A percentile compares a stretch with the other conserved stretches of the same genome.
Evolutionary conservation across 345 rosid species (phyloP).

Genomic region (Cardamine chenopodiifolia): DNA sequence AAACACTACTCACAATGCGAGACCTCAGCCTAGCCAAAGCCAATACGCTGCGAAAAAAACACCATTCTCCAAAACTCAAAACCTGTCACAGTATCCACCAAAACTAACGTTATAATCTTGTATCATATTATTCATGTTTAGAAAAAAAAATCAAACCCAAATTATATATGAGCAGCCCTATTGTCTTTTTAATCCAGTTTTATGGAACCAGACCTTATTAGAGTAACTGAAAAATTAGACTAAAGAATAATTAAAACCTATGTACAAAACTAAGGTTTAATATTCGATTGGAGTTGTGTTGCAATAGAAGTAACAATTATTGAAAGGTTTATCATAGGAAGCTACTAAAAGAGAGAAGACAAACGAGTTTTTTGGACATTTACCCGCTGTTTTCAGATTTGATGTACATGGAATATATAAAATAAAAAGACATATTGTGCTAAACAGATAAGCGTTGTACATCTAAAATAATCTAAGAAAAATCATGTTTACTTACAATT

Average conservation of each 20-base stretch:
- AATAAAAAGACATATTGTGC: background rate
- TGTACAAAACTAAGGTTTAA: background rate
- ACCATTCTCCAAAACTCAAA: constrained; percentile 52
- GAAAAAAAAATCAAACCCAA: too few species aligned
- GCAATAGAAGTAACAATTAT: too few species aligned
- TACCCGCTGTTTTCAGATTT: background rate
- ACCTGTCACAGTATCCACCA: constrained; percentile 38
- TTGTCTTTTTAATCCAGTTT: too few species aligned
- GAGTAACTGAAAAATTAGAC: background rate
- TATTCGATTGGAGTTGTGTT: too few species aligned
- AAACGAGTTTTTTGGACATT: background rate
- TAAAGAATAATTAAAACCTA: background rate
- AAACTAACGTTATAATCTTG: too few species aligned
- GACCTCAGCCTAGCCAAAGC: constrained; percentile 71
- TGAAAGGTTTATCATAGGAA: background rate
- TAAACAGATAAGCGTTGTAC: background rate
- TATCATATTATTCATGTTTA: too few species aligned
- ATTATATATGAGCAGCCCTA: too few species aligned
- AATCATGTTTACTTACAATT: background rate
- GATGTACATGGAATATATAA: background rate
- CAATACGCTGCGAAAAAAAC: constrained; percentile 63
- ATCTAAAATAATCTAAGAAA: background rate
- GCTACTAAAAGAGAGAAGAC: background rate
- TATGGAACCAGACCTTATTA: too few species aligned
- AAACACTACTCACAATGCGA: constrained; percentile 54